Conservation (phyloP, 768 basidiomycete genomes). For the Boletus pseudopeckii region DNA sequence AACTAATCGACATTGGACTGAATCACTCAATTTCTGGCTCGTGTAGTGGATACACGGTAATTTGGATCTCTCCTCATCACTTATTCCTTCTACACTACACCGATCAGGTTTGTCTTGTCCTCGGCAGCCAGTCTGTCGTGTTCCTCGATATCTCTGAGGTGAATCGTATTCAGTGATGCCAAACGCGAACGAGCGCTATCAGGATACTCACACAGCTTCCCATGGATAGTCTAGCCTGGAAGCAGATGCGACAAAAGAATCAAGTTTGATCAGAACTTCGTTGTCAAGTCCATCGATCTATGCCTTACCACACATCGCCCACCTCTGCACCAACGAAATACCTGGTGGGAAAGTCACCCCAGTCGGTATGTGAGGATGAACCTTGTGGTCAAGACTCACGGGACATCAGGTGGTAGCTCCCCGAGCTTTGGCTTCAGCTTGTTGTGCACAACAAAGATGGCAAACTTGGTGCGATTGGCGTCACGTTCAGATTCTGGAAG, state of each 20-base stretch:
- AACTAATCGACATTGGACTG: not conserved
- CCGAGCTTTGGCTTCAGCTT: conserved; percentile 87
- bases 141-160: conserved; percentile 65
- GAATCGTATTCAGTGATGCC: not conserved
- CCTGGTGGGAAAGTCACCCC: conserved; percentile 28
- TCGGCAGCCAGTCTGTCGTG: conserved; percentile 61
- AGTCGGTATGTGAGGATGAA: conserved; percentile 2
- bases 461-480: conserved; percentile 77
- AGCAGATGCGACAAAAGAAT: conserved; percentile 4
- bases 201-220: conserved; percentile 62
- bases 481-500: conserved; percentile 73
- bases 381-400: conserved; percentile 41
- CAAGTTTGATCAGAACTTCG: conserved; percentile 13
- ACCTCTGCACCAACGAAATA: conserved; percentile 85
- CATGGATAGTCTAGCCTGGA: conserved; percentile 81
- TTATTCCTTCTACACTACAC: not conserved
- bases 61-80: not conserved
- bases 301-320: conserved; percentile 63
- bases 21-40: not conserved
- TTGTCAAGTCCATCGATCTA: not conserved
- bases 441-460: conserved; percentile 92
- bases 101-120: conserved; percentile 31
- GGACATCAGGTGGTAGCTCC: conserved; percentile 59
- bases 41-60: not conserved
- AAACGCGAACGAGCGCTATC: not conserved